A percentile compares a stretch with the other conserved stretches of the same genome.
phyloP scores from a whole-genome alignment of 1,284 basidiomycete species.

The Ustilago xerochloae region DNA sequence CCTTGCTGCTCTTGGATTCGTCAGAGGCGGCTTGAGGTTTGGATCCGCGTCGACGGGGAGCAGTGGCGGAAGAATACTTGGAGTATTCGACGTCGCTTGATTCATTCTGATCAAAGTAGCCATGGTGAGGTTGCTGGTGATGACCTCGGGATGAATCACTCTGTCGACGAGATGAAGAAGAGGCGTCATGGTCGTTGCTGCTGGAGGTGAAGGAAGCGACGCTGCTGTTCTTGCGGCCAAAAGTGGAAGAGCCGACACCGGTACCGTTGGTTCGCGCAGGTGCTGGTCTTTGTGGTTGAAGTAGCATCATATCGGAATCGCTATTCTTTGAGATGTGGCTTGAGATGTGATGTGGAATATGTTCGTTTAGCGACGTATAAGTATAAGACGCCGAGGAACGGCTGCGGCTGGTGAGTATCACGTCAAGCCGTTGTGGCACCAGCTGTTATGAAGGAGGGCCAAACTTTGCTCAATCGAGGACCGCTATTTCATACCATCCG shows the following conservation, averaged over 20 bases:
- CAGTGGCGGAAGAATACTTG: slow-evolving; percentile 4
- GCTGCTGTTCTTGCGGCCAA: slow-evolving; percentile 31
- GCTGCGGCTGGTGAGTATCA: too few species aligned
- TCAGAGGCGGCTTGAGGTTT: slow-evolving; percentile 3
- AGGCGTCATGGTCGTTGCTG: slow-evolving; percentile 17
- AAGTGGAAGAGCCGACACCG: slow-evolving; percentile 3
- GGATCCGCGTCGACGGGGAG: neutral
- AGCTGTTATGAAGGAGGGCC: too few species aligned
- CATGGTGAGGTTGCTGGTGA: neutral
- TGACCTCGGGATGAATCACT: slow-evolving; percentile 17
- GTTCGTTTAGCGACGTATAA: too few species aligned
- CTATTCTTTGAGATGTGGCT: too few species aligned
- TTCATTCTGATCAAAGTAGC: neutral
- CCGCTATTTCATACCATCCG: too few species aligned
- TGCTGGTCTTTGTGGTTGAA: slow-evolving; percentile 9
- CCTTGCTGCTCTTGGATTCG: slow-evolving; percentile 15
- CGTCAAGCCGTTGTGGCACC: too few species aligned
- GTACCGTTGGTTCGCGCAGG: neutral
- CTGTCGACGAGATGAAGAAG: slow-evolving; percentile 13
- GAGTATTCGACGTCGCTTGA: slow-evolving; percentile 30
- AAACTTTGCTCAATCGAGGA: too few species aligned
- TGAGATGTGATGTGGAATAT: too few species aligned
- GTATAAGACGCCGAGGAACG: too few species aligned
- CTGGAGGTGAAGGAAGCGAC: slow-evolving; percentile 36
- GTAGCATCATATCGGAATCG: slow-evolving; percentile 12